Conservation (phyloP, 2,329 filamentous ascomycete genomes). For the Aspergillus caelatus region DNA sequence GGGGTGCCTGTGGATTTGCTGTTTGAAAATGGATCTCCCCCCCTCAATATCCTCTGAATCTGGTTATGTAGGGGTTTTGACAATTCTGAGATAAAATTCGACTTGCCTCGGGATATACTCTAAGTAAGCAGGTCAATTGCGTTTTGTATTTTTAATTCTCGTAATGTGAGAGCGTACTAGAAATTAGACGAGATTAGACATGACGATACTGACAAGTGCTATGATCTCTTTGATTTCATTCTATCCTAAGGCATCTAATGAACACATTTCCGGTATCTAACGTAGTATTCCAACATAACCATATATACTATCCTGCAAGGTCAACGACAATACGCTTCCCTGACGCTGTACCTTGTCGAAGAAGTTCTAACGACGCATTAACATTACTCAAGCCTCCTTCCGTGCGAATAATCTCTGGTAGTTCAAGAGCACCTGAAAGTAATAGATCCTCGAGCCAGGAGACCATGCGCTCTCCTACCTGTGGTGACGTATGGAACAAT, state of each 20-base stretch:
- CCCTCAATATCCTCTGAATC: too few species aligned
- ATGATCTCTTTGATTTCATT: neutral
- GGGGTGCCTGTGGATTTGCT: neutral
- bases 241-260: neutral
- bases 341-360: constrained; percentile 67
- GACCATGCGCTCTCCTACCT: constrained; percentile 64
- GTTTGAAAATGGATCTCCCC: neutral
- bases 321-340: constrained; percentile 70
- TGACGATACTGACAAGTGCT: neutral
- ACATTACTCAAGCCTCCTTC: constrained; percentile 66
- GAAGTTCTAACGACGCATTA: constrained; percentile 68
- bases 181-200: too few species aligned
- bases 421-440: constrained; percentile 53
- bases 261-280: neutral
- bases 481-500: constrained; percentile 69
- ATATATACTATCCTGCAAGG: constrained; percentile 18
- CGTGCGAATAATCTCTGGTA: constrained; percentile 68
- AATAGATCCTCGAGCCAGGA: constrained; percentile 71
- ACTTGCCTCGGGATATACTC: too few species aligned
- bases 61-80: neutral
- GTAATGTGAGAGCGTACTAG: too few species aligned
- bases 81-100: too few species aligned
- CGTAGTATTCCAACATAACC: neutral
- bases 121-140: fast-evolving
- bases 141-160: too few species aligned